Percentiles rank a stretch among this genome's conserved stretches.
These are phyloP conservation scores for Pythium sp. DNA, from an alignment of 352 stramenopile species.

Conservation along the genomic window DNA sequence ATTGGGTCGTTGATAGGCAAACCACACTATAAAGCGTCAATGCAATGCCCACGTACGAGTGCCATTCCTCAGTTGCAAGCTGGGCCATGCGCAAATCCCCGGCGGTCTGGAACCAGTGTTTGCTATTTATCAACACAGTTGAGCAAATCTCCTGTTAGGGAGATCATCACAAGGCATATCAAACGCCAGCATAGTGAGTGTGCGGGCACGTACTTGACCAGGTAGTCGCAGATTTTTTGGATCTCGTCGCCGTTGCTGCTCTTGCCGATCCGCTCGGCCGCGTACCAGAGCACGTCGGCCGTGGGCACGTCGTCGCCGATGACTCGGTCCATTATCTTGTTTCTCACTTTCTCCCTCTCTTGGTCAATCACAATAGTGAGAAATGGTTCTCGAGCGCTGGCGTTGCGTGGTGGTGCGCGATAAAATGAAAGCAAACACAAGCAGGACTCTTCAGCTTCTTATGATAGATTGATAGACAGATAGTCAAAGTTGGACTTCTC, in stretches of 20 bases:
- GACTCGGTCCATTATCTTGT: constrained; percentile 7
- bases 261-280: constrained; percentile 57
- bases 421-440: background rate
- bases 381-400: background rate
- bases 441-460: background rate
- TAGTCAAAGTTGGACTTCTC: background rate
- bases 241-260: constrained; percentile 41
- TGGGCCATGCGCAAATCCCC: constrained; percentile 47
- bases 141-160: background rate
- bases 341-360: background rate
- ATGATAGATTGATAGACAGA: background rate
- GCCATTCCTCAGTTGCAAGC: constrained; percentile 42
- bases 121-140: constrained; percentile 22
- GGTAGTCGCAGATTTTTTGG: constrained; percentile 55
- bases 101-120: constrained; percentile 68
- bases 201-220: constrained; percentile 39
- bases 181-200: background rate
- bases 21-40: no score
- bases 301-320: constrained; percentile 33
- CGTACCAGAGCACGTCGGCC: constrained; percentile 45
- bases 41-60: constrained; percentile 27
- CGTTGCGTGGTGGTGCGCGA: background rate
- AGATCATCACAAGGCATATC: background rate
- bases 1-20: background rate
- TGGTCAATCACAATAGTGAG: background rate